Base-by-base conservation (phyloP, 169 alveolate species). In the Cryptosporidium canis region DNA sequence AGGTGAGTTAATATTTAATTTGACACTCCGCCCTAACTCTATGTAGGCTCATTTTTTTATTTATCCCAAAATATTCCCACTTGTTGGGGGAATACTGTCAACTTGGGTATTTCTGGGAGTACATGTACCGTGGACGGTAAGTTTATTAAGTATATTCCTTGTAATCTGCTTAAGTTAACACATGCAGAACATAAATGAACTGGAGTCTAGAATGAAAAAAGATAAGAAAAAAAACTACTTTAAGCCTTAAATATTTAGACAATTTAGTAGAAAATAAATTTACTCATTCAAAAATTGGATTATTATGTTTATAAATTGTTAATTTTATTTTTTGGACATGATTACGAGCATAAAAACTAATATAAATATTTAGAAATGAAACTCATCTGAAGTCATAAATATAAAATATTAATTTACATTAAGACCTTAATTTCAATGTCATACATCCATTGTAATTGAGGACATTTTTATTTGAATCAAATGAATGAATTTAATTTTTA, bases 41-140 rank as follows among this genome's bases (percentile, higher is more conserved):
- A 8, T 51, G 18, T 37, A 77, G 87, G 87, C 87, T 31, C 87
- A 77, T 29, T 77, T 77, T 77, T 77, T 77, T 39, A 41, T 77
- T 7, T 61, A 77, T 58, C 70, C 87, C 18, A 92, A 92, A 66
- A 68, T 90, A 33, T 92, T 83, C 37, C 94, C 94, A 11, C 83
- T 92, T 24, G 90, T 92, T 67, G 94, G 94, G 0, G 94, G 94
- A 24, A 83, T 92, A 43, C 67, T 70, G 29, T 83, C 92, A 58
- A 85, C 92, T 16, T 92, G 94, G 94, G 66, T 92, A 41, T 92
- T 92, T 84, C 66, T 92, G 63, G 87, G 87, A 5, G 87, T 77
- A 6, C 87, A 77, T 44, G 41, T 77, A 31, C 87, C 87, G 5
- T 77, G 87, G 87, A 61, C 72, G 14, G 87, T 77, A 77, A 58